Conservation (phyloP, 208 protist genomes). For the Acanthamoeba castellanii region DNA sequence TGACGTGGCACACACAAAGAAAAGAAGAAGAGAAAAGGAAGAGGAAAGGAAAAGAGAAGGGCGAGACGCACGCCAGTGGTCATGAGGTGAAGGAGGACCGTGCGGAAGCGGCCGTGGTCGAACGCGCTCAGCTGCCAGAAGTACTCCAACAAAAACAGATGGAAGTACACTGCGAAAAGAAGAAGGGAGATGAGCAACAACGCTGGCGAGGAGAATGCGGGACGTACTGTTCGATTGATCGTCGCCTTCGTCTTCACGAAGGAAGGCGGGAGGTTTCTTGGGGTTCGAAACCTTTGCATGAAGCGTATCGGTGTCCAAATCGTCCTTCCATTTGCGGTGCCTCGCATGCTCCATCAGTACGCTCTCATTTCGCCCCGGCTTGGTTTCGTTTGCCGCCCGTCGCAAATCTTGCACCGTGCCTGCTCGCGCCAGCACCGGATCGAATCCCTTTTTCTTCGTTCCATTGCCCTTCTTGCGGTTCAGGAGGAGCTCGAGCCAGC, state of each 20-base stretch:
- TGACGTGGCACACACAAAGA: neutral
- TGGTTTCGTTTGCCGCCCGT: too few relatives aligned
- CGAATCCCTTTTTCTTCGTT: neutral
- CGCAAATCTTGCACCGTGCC: neutral
- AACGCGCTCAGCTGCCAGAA: slow-evolving; percentile 30
- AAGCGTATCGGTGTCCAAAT: neutral
- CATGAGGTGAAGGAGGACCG: slow-evolving; percentile 5
- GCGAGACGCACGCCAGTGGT: neutral
- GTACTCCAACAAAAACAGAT: slow-evolving; percentile 43
- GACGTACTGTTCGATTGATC: neutral
- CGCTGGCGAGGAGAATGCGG: neutral
- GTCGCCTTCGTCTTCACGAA: neutral
- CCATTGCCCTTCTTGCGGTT: neutral
- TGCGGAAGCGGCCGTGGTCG: slow-evolving; percentile 23
- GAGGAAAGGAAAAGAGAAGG: neutral
- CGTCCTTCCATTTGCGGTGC: slow-evolving; percentile 38
- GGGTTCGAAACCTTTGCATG: neutral
- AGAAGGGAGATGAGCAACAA: neutral
- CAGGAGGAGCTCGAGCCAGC: neutral
- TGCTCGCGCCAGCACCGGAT: neutral
- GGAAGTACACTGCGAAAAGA: neutral
- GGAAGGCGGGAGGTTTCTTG: neutral
- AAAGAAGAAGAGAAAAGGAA: neutral
- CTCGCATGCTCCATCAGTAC: neutral
- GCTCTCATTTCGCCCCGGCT: neutral